Percentiles rank a stretch among this genome's conserved stretches.
These are phyloP conservation scores for Mycena indigotica DNA, from an alignment of 768 basidiomycete species.

Conservation along the genomic window DNA sequence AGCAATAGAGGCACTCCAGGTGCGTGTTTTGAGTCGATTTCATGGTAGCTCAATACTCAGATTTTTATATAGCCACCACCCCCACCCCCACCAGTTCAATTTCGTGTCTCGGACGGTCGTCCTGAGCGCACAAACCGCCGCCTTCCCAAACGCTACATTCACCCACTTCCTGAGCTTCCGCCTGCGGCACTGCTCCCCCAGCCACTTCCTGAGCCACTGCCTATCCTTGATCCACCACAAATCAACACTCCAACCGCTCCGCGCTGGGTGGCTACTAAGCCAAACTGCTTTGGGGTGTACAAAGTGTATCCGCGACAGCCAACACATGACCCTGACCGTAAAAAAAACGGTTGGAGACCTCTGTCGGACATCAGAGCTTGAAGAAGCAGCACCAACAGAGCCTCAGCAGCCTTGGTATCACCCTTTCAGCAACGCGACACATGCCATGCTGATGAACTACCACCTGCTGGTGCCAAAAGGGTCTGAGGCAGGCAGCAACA, in stretches of 20 bases:
- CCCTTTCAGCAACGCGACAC: constrained; percentile 27
- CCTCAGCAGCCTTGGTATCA: not conserved
- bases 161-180: not conserved
- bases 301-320: constrained; percentile 24
- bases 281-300: constrained; percentile 26
- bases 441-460: constrained; percentile 27
- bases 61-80: no score
- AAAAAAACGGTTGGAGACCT: constrained; percentile 9
- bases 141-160: not conserved
- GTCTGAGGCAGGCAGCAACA: not conserved
- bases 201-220: not conserved
- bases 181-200: not conserved
- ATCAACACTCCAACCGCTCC: not conserved
- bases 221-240: no score
- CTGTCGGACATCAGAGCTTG: constrained; percentile 15
- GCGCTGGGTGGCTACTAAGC: constrained; percentile 19
- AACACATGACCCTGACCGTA: constrained; percentile 20
- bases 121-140: not conserved
- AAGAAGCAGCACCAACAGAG: constrained; percentile 9
- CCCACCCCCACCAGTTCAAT: not conserved
- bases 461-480: not conserved
- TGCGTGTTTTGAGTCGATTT: no score
- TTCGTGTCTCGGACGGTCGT: not conserved
- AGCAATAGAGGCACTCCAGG: no score
- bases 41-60: no score